Evolutionary conservation across 2,329 filamentous ascomycete species (phyloP), one percentile per base, ranked within the genome.

Genomic region (Nectriaceae sp.): DNA sequence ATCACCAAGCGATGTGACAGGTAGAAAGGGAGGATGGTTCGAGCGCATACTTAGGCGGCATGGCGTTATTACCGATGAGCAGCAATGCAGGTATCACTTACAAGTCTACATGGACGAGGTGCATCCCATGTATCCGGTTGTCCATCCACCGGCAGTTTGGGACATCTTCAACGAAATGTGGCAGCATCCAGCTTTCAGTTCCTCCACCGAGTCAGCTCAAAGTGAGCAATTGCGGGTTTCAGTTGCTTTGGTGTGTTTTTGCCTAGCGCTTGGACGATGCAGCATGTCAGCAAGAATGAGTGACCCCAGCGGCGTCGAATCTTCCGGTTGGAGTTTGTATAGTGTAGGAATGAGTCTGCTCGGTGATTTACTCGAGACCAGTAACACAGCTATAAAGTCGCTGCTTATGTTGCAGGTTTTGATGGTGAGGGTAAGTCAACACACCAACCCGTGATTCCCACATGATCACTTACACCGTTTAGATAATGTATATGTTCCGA

Each of bases 401-500:
- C 24, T 56, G 24, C 37, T 53, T 1, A 55, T 52, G 21, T 3
- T 56, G 22, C 54, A 56, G n/a, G 51, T 49, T 8, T 37, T 56
- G 11, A 39, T 53, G 4, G 26, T 53, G 1, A 53, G 52, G 21
- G 54, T 53, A 38, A 45, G 52, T 36, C 4, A 1, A 24, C 13
- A 16, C 3, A 16, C 11, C 8, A n/a, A n/a, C n/a, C n/a, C n/a
- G n/a, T n/a, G n/a, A n/a, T n/a, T n/a, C n/a, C n/a, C n/a, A n/a
- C n/a, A 21, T 6, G 5, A 0, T 11, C 20, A 2, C 47, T 50
- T 4, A 52, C 40, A 3, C 2, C 20, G n/a, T 22, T 4, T 11
- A 56, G 54, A 43, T 53, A 8, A 22, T 55, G 4, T 56, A 56
- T 19, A 19, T 56, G 15, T 56, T 56, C n/a, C 49, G 54, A 8